These are phyloP conservation scores for Brasilioporus rufonigricans DNA, from an alignment of 768 basidiomycete genomes.

Conservation along the genomic window DNA sequence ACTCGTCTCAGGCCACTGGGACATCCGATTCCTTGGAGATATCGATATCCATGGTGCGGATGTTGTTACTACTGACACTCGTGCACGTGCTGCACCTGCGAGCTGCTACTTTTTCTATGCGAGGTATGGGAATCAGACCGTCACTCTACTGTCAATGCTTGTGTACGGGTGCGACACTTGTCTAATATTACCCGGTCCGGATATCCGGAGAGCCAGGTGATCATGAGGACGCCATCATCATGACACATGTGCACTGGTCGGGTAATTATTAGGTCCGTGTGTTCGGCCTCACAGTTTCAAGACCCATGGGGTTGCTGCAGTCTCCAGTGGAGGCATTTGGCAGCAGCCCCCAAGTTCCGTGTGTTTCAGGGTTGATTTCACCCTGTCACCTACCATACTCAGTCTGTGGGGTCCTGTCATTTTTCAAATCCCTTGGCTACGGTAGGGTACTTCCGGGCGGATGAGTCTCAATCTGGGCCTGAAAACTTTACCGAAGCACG, in stretches of 20 bases:
- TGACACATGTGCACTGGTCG: too few species aligned
- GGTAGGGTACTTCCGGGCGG: background rate
- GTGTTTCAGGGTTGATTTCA: constrained; percentile 3
- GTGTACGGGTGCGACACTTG: too few species aligned
- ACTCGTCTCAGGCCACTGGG: too few species aligned
- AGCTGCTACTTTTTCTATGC: background rate
- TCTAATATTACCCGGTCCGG: too few species aligned
- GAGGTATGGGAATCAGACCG: too few species aligned
- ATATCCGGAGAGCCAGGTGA: too few species aligned
- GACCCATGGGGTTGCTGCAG: background rate
- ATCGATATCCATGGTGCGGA: background rate
- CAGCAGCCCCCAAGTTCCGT: background rate
- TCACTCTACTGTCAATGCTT: too few species aligned
- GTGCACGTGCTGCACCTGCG: background rate
- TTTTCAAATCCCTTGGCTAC: too few species aligned
- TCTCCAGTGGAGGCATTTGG: background rate
- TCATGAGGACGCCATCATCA: too few species aligned
- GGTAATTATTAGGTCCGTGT: too few species aligned
- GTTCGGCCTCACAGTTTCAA: background rate
- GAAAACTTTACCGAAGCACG: background rate
- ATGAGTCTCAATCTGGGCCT: background rate
- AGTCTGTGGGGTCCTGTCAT: too few species aligned
- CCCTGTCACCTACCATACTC: background rate
- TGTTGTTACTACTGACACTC: background rate
- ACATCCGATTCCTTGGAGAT: background rate